phyloP scores from a whole-genome alignment of 1,139 yeast genomes.

The Suhomyces ambrosiae region DNA sequence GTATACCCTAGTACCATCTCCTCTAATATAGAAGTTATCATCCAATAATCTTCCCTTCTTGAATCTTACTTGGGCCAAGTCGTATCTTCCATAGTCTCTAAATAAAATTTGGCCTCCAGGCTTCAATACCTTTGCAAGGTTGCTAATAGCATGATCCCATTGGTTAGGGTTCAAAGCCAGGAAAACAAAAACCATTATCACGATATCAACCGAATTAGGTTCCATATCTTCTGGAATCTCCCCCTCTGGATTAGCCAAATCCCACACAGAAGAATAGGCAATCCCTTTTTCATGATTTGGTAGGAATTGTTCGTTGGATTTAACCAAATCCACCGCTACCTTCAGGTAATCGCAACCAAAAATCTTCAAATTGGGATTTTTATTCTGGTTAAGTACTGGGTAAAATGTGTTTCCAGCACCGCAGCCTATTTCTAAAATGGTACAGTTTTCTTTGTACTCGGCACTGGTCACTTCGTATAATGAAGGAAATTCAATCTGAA shows the following conservation, averaged over 20 bases:
- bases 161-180: slow-evolving; percentile 91
- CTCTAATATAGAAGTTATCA: slow-evolving; percentile 93
- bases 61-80: slow-evolving; percentile 91
- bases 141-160: slow-evolving; percentile 79
- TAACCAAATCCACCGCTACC: slow-evolving; percentile 86
- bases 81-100: slow-evolving; percentile 95
- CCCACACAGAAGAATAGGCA: slow-evolving; percentile 94
- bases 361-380: slow-evolving; percentile 72
- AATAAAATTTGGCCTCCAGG: slow-evolving; percentile 92
- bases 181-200: slow-evolving; percentile 91
- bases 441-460: slow-evolving; percentile 63
- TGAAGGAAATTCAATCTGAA: slow-evolving; percentile 89
- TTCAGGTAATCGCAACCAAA: slow-evolving; percentile 90
- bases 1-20: slow-evolving; percentile 97
- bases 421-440: slow-evolving; percentile 91
- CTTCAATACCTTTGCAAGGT: slow-evolving; percentile 70
- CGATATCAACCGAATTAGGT: slow-evolving; percentile 81
- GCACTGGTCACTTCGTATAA: slow-evolving; percentile 74
- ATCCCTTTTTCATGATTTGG: slow-evolving; percentile 46
- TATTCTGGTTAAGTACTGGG: slow-evolving; percentile 81
- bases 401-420: slow-evolving; percentile 98
- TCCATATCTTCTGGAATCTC: slow-evolving; percentile 81
- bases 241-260: slow-evolving; percentile 77
- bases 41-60: slow-evolving; percentile 85
- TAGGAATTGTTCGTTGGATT: slow-evolving; percentile 60